Evolutionary conservation across 768 basidiomycete genomes (phyloP), one percentile per base, ranked within the genome.

Genomic region (Leccinellum rugosiceps): DNA sequence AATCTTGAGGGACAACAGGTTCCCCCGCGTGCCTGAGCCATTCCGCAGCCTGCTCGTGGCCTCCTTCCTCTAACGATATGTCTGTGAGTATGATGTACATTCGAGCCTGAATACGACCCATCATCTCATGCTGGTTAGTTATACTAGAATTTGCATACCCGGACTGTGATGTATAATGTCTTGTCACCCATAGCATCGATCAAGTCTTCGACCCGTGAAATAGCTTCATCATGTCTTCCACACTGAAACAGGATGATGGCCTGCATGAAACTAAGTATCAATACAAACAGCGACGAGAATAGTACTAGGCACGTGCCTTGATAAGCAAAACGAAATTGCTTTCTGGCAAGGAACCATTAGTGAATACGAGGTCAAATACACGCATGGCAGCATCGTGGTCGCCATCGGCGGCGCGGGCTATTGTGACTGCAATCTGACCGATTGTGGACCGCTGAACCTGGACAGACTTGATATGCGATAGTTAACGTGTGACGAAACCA

Each of bases 321-420:
- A 64, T 53, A 3, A 58, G 32, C 17, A 64, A 34, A 5, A 65
- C 57, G 45, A 62, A 38, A 3, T 28, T 41, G 10, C 21, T 58
- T 14, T 65, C 63, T 3, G 8, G 9, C 6, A 45, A 1, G 6
- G 21, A 28, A n/a, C 31, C 19, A 1, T 56, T 21, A 2, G 5
- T 32, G 45, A 65, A 65, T 3, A 50, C 50, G 21, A 61, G 59
- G 38, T 65, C 59, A 19, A 64, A 58, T 21, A n/a, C 2, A 21
- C 46, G 26, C 26, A 53, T 46, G 10, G 31, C 63, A 5, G n/a
- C 45, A 3, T 62, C 59, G 3, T 44, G 8, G 2, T 61, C 50
- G 6, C 52, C 63, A 23, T 45, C 32, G 6, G 50, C 19, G n/a
- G 17, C 9, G 1, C 1, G 25, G 0, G 56, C 56, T 3, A 65